Base-by-base conservation (phyloP, 2,329 filamentous ascomycete genomes). In the Fusarium sacchari region DNA sequence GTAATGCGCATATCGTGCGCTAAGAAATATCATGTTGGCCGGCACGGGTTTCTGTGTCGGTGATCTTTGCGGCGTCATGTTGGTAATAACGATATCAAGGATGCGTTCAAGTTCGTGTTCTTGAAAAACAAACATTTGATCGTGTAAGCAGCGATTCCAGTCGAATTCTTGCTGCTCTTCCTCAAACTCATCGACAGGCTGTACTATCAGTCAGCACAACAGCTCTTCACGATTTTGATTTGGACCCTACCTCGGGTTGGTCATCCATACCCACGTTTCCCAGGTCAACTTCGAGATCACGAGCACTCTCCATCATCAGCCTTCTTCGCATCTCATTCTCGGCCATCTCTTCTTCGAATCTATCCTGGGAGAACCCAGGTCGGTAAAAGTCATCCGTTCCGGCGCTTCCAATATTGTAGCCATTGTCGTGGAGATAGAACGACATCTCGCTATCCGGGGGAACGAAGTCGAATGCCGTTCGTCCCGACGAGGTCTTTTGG, bases 111-210 rank as follows among this genome's bases (percentile, higher is more conserved):
- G 88, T 80, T 99, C 96, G 80, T 90, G 92, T 76, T 98, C 96
- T 81, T 99, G 96, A 81, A 99, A 99, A 42, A 99, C 96, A 81
- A 99, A 99, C 96, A 99, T 99, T 81, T 99, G 96, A 81, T 99
- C 96, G 80, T 98, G 94, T 55, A 97, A 86, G 82, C 96, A 99
- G 77, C 93, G 89, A 72, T 93, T 93, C 96, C 96, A 99, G 69
- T 98, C 93, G 78, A 99, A 99, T 73, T 98, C 96, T 79, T 97
- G 95, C 64, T 92, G 90, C 65, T 98, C 95, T 78, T 97, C 94
- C 76, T 94, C 93, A 26, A 95, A 88, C 60, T 98, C 95, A 67
- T 96, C 94, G 22, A 89, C 86, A 24, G 90, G 87, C 89, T 92
- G 65, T n/a, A 32, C 43, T 24, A 39, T 67, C 32, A 59, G 46